phyloP scores from a whole-genome alignment of 176 grass and related monocot genomes.

The Canna indica region DNA sequence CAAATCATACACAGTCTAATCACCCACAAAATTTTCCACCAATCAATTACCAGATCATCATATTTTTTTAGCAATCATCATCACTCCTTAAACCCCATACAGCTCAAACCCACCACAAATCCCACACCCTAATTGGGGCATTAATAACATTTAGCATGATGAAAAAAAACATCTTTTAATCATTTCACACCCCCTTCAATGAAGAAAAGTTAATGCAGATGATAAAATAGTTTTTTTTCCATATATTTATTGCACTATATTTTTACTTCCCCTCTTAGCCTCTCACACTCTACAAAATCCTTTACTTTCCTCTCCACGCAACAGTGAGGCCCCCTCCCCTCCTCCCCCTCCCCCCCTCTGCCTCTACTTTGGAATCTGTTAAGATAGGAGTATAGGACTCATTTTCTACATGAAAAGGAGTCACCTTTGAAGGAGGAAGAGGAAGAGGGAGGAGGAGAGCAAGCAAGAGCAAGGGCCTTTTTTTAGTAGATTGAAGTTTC shows the following conservation, averaged over 20 bases:
- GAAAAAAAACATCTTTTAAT: no score
- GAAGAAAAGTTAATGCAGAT: no score
- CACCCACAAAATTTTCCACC: neutral
- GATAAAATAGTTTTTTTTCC: no score
- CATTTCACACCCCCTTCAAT: no score
- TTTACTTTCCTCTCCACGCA: constrained; percentile 20
- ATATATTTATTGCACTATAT: neutral
- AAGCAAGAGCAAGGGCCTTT: neutral
- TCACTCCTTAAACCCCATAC: neutral
- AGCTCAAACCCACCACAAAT: neutral
- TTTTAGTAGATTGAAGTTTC: neutral
- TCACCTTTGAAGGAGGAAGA: constrained; percentile 10
- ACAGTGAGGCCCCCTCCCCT: neutral
- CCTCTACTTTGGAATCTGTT: constrained; percentile 3
- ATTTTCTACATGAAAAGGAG: constrained; percentile 18
- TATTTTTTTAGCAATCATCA: neutral
- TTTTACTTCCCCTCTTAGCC: constrained; percentile 19
- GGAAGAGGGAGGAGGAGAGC: constrained; percentile 5
- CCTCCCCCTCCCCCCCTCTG: constrained; percentile 1
- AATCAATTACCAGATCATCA: constrained; percentile 13
- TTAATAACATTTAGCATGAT: neutral
- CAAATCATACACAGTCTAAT: neutral
- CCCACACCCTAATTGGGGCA: no score
- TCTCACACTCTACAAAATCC: constrained; percentile 22
- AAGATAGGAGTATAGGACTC: constrained; percentile 9